These are phyloP conservation scores for Amanita muscaria DNA, from an alignment of 768 basidiomycete species.

Conservation along the genomic window DNA sequence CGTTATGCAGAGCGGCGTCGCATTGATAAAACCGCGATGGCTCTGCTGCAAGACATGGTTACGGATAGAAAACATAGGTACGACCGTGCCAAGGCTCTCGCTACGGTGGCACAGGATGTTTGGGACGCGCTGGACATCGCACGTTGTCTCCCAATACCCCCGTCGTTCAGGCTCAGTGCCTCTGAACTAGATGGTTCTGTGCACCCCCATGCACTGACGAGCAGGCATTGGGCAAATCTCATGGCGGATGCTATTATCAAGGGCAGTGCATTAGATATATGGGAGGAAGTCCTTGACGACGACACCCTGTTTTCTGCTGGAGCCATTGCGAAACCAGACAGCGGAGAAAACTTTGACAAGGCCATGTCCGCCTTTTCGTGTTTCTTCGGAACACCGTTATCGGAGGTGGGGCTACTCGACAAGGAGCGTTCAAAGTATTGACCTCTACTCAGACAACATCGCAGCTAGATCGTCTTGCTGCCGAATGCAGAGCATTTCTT, in stretches of 20 bases:
- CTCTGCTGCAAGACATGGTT: constrained; percentile 33
- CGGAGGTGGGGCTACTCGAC: constrained; percentile 38
- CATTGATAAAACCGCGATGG: constrained; percentile 34
- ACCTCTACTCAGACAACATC: constrained; percentile 27
- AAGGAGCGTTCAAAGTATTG: no score
- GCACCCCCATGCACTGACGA: constrained; percentile 30
- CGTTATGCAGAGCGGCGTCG: constrained; percentile 37
- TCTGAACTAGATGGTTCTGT: constrained; percentile 7
- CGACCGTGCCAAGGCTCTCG: constrained; percentile 28
- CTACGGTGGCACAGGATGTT: constrained; percentile 40
- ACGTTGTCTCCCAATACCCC: constrained; percentile 26
- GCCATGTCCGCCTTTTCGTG: constrained; percentile 43
- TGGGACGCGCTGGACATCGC: constrained; percentile 45
- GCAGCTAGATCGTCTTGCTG: constrained; percentile 30
- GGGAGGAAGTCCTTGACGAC: constrained; percentile 17
- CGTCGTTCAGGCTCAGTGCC: constrained; percentile 11
- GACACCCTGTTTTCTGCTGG: background rate
- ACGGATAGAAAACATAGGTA: constrained; percentile 27
- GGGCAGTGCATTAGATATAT: constrained; percentile 29
- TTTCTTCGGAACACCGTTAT: constrained; percentile 38
- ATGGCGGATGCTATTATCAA: constrained; percentile 37
- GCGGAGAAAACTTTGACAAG: constrained; percentile 28
- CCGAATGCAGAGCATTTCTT: constrained; percentile 32
- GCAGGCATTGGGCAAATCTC: constrained; percentile 42
- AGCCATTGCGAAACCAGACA: background rate